A percentile compares a stretch with the other conserved stretches of the same genome.
Conservation (phyloP, 2,329 filamentous ascomycete species). For the Alternaria ethzedia region DNA sequence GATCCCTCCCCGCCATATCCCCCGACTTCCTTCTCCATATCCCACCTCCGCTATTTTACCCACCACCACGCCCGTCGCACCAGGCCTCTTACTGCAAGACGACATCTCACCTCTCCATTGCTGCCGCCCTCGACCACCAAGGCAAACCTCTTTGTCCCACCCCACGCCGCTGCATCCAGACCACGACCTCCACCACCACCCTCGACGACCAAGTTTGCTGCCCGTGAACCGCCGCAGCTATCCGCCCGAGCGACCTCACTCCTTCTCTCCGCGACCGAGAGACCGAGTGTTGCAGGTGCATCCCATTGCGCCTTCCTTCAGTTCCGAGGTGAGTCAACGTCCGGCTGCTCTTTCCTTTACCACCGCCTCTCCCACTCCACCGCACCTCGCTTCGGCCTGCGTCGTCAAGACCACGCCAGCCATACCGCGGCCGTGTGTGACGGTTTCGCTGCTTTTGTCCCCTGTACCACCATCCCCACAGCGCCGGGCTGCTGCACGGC, state of each 20-base stretch:
- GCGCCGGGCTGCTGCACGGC: constrained; percentile 38
- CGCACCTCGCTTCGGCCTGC: constrained; percentile 18
- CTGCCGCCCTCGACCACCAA: constrained; percentile 26
- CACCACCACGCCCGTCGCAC: constrained; percentile 27
- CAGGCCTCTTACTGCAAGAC: constrained; percentile 20
- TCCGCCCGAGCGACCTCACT: constrained; percentile 5
- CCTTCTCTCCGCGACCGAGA: constrained; percentile 11
- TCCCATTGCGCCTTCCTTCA: constrained; percentile 17
- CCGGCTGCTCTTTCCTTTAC: constrained; percentile 18
- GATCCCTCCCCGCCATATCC: constrained; percentile 40
- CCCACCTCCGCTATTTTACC: constrained; percentile 32
- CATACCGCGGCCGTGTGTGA: constrained; percentile 37
- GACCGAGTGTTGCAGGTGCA: constrained; percentile 10
- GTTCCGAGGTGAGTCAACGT: constrained; percentile 44
- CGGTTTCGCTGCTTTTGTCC: constrained; percentile 41
- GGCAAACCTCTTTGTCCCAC: constrained; percentile 35
- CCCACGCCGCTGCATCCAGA: constrained; percentile 15
- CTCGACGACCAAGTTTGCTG: constrained; percentile 26
- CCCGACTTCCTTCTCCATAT: constrained; percentile 27
- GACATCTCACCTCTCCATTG: constrained; percentile 9
- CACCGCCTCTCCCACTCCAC: background rate
- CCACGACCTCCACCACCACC: background rate
- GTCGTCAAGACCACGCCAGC: constrained; percentile 30
- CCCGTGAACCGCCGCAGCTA: constrained; percentile 16
- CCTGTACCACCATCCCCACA: constrained; percentile 41